Percentiles rank a stretch among this genome's conserved stretches.
phyloP scores from a whole-genome alignment of 2,329 filamentous ascomycete genomes.

The Tothia fuscella region DNA sequence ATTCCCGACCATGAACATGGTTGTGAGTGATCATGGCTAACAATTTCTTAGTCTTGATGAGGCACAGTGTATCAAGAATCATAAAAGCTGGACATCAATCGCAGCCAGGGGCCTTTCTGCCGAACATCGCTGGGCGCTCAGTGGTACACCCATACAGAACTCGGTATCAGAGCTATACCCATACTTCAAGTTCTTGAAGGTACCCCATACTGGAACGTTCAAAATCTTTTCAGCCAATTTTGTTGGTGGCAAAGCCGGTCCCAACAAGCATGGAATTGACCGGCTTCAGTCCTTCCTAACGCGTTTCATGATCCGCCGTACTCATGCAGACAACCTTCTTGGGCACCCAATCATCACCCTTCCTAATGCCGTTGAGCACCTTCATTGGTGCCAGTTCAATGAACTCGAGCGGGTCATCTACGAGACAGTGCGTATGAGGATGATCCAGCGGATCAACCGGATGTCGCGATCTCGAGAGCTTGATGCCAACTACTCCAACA shows the following conservation, averaged over 20 bases:
- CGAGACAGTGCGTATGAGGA: constrained; percentile 35
- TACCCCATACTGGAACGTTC: constrained; percentile 29
- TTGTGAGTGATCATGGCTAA: too few species aligned
- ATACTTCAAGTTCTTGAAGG: constrained; percentile 34
- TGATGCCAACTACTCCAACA: constrained; percentile 2
- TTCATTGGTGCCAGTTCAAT: constrained; percentile 37
- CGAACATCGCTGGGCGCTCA: constrained; percentile 30
- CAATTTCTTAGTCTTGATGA: constrained; percentile 43
- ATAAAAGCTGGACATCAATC: constrained; percentile 27
- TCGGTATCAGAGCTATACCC: constrained; percentile 21
- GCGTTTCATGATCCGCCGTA: constrained; percentile 43
- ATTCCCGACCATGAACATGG: too few species aligned
- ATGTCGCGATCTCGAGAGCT: constrained; percentile 13
- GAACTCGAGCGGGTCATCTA: constrained; percentile 42
- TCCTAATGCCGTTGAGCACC: constrained; percentile 34
- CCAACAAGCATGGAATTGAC: constrained; percentile 12
- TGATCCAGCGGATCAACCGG: constrained; percentile 31
- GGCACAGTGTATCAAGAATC: constrained; percentile 44
- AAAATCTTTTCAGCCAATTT: constrained; percentile 34
- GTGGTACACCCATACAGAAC: constrained; percentile 30
- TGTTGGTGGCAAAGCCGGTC: constrained; percentile 19
- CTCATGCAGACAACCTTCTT: constrained; percentile 42
- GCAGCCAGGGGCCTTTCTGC: constrained; percentile 33
- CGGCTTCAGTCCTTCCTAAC: constrained; percentile 27
- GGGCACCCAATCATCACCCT: constrained; percentile 42